Evolutionary conservation across 768 basidiomycete genomes (phyloP), one percentile per base, ranked within the genome.

Genomic region (Lentinula guzmanii): DNA sequence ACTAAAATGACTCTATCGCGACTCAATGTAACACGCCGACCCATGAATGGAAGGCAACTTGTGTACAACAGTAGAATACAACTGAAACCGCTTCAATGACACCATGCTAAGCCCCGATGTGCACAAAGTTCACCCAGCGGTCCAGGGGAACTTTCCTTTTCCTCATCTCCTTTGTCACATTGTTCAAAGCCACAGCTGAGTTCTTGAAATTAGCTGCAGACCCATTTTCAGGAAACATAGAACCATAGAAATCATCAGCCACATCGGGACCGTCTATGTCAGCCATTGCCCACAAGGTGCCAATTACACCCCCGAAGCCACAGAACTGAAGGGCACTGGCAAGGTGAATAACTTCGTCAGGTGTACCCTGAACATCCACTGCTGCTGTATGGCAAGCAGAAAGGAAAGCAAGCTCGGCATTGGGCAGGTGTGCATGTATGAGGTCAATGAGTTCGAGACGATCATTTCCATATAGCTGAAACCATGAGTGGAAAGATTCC

Each of bases 301-400:
- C 74, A 4, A 76, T 66, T 16, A 75, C 75, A 35, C 72, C 66
- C 24, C 71, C 58, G 51, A 74, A 76, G 1, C 74, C 74, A 0
- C 66, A 61, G 50, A 75, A 75, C 35, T 72, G 74, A 66, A 76
- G 66, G 21, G 69, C 75, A 1, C 73, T 67, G 1, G 74, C 74
- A 6, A 76, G 72, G 34, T 74, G 71, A 3, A 76, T 64, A 10
- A 68, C 62, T 60, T 76, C 75, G 58, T 76, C 72, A 0, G 72
- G 70, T 4, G 70, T 67, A 4, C 7, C n/a, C 15, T 7, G n/a
- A 13, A 31, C 18, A 31, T 52, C 50, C 0, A 61, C 16, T 6
- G 70, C 66, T 0, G 74, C 64, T 11, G 50, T 64, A 21, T 64
- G 54, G 37, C 62, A 66, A 11, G 66, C 65, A 15, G 66, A 57